Conservation (phyloP, 306 rosid genomes). For the Arachis stenosperma region DNA sequence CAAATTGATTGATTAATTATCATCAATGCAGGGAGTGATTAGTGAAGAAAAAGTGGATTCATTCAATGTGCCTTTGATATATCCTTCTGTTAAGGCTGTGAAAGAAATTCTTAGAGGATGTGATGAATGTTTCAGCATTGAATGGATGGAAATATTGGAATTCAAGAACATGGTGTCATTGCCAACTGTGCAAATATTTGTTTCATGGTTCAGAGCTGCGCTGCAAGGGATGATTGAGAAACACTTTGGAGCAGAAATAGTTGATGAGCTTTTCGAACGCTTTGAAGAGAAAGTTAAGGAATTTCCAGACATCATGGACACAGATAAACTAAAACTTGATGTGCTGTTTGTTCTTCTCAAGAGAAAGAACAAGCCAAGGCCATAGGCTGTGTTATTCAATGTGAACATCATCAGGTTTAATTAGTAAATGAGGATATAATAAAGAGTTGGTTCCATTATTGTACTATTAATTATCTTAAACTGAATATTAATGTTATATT, state of each 20-base stretch:
- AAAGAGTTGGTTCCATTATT: background rate
- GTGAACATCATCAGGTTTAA: background rate
- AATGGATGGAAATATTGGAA: background rate
- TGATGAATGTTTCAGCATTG: slow-evolving; percentile 3
- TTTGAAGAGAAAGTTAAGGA: slow-evolving; percentile 30
- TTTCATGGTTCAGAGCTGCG: slow-evolving; percentile 1
- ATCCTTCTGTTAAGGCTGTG: background rate
- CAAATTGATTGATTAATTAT: background rate
- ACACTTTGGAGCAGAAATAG: slow-evolving; percentile 29
- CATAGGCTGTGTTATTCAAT: background rate
- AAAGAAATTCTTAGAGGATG: slow-evolving; percentile 16
- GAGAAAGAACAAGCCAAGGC: slow-evolving; percentile 22
- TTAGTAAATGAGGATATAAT: background rate
- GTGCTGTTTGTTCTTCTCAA: slow-evolving; percentile 22
- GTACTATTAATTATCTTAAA: background rate
- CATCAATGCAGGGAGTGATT: slow-evolving; percentile 31
- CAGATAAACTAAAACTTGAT: background rate
- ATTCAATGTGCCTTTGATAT: slow-evolving; percentile 33
- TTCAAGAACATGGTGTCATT: background rate
- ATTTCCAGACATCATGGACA: slow-evolving; percentile 19
- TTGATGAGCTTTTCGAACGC: slow-evolving; percentile 42
- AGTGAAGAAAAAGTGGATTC: slow-evolving; percentile 32
- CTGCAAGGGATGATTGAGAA: slow-evolving; percentile 22
- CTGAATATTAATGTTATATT: too few species aligned
- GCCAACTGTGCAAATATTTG: background rate